A percentile compares a stretch with the other conserved stretches of the same genome.
Conservation (phyloP, 805 yeast species). For the Candida coquimbonensis region DNA sequence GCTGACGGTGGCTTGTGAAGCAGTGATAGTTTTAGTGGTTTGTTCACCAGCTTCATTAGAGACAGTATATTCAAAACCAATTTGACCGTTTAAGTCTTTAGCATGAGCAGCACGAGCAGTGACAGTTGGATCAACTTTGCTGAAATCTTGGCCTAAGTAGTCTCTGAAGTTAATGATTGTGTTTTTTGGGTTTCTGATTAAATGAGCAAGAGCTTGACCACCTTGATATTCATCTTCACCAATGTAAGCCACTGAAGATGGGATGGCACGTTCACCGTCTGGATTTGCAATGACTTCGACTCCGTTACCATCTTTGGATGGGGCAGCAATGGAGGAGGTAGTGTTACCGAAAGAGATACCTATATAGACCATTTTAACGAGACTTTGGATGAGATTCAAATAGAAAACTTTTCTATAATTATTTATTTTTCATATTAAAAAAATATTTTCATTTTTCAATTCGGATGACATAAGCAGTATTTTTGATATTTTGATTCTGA, state of each 20-base stretch:
- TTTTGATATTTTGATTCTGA: neutral
- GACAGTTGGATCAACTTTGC: conserved; percentile 59
- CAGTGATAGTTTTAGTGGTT: conserved; percentile 47
- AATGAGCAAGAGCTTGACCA: conserved; percentile 88
- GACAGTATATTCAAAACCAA: conserved; percentile 54
- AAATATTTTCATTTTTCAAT: neutral
- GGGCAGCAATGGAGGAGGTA: conserved; percentile 88
- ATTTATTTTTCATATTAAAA: neutral
- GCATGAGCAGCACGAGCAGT: conserved; percentile 65
- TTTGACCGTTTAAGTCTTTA: conserved; percentile 54
- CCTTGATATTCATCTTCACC: conserved; percentile 97
- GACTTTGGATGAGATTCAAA: neutral
- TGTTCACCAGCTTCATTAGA: conserved; percentile 32
- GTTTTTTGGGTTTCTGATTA: conserved; percentile 81
- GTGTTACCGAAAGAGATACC: conserved; percentile 97
- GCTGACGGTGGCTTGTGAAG: conserved; percentile 75
- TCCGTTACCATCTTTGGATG: conserved; percentile 68
- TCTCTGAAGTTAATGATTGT: conserved; percentile 92
- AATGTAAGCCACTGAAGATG: conserved; percentile 85
- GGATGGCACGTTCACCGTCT: conserved; percentile 96
- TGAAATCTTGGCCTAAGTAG: conserved; percentile 70
- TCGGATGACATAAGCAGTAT: too few relatives aligned
- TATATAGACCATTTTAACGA: conserved; percentile 43
- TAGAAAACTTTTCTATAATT: neutral
- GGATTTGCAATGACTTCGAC: conserved; percentile 98